A percentile compares a stretch with the other conserved stretches of the same genome.
phyloP scores from a whole-genome alignment of 352 stramenopile species.

The Aphanomyces invadans region DNA sequence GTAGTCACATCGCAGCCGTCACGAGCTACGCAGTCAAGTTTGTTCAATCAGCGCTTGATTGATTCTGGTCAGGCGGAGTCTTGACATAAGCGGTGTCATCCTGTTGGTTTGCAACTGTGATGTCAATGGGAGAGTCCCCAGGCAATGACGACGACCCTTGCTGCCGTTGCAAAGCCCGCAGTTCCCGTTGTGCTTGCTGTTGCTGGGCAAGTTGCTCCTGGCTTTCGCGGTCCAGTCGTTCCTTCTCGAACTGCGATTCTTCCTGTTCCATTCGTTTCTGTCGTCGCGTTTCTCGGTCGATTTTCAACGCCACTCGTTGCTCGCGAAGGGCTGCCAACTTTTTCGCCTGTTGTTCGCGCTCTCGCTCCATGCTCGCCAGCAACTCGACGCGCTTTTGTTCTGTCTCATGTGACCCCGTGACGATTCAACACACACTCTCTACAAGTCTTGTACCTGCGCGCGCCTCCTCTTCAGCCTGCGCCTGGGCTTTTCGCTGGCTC shows the following conservation, averaged over 20 bases:
- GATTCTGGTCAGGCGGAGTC: too few species aligned
- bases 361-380: constrained; percentile 53
- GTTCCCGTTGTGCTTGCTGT: constrained; percentile 43
- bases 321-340: constrained; percentile 44
- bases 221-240: constrained; percentile 29
- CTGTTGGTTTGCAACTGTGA: neutral
- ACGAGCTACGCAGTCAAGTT: neutral
- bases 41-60: neutral
- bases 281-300: constrained; percentile 48
- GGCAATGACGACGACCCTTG: neutral
- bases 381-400: constrained; percentile 50
- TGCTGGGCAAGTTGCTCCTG: neutral
- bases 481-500: neutral
- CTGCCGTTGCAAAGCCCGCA: constrained; percentile 43
- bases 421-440: neutral
- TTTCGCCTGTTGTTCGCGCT: constrained; percentile 45
- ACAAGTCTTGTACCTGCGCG: constrained; percentile 7
- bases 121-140: too few species aligned
- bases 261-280: constrained; percentile 58
- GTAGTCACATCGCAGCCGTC: too few species aligned
- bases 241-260: constrained; percentile 35
- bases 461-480: neutral
- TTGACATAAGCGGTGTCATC: neutral
- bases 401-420: constrained; percentile 5
- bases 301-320: constrained; percentile 43